phyloP scores from a whole-genome alignment of 2,329 filamentous ascomycete species.

The Fusarium sp. region DNA sequence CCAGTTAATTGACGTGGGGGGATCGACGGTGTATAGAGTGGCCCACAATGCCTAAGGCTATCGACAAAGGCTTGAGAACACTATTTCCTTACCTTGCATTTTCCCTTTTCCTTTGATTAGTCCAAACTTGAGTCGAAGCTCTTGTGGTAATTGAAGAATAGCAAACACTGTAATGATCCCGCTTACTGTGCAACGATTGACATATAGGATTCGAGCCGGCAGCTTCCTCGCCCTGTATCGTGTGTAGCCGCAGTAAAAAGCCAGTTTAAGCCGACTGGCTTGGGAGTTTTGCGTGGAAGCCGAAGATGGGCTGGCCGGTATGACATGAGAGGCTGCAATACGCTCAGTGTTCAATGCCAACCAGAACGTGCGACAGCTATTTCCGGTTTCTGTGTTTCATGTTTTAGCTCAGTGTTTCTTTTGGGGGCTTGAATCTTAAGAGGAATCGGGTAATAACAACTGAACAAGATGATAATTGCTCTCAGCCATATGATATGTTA shows the following conservation, averaged over 20 bases:
- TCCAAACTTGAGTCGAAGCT: slow-evolving; percentile 1
- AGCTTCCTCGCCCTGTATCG: slow-evolving; percentile 22
- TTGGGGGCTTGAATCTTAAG: not conserved
- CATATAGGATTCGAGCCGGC: slow-evolving; percentile 6
- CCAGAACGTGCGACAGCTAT: slow-evolving; percentile 19
- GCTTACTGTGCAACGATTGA: slow-evolving; percentile 13
- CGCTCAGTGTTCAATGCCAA: not conserved
- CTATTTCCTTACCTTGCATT: not conserved
- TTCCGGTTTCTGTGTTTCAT: slow-evolving; percentile 30
- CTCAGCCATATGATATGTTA: not conserved
- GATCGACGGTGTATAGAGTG: slow-evolving; percentile 8
- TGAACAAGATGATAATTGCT: not conserved
- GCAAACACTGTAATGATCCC: slow-evolving; percentile 27
- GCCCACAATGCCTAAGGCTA: not conserved
- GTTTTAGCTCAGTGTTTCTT: slow-evolving; percentile 25
- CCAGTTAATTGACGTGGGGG: slow-evolving; percentile 18
- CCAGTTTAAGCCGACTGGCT: slow-evolving; percentile 8
- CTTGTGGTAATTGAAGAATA: slow-evolving; percentile 4
- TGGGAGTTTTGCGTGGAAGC: slow-evolving; percentile 1
- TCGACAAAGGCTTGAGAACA: slow-evolving; percentile 5
- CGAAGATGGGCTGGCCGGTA: not conserved
- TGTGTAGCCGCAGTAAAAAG: slow-evolving; percentile 19
- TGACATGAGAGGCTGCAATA: slow-evolving; percentile 12
- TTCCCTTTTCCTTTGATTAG: slow-evolving; percentile 22
- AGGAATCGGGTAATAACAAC: not conserved